phyloP scores from a whole-genome alignment of 495 filamentous ascomycete species.

The Penicillium pancosmium region DNA sequence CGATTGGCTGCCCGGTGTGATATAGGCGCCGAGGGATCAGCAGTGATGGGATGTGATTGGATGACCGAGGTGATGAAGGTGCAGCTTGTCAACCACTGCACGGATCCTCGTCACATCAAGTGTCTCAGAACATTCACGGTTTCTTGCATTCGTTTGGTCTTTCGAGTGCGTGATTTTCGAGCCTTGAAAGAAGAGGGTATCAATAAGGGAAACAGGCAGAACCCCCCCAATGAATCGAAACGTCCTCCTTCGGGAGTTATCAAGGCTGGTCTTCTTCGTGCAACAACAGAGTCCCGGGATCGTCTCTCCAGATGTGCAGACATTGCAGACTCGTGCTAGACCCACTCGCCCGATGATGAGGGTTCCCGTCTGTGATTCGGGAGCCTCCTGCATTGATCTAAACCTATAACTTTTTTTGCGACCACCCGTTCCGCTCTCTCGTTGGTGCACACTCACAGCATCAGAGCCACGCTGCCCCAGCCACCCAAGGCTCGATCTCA shows the following conservation, averaged over 20 bases:
- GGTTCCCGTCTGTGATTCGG: slow-evolving; percentile 33
- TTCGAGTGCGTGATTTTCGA: not conserved
- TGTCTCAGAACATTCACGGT: slow-evolving; percentile 21
- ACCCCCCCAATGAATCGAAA: not conserved
- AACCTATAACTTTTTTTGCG: slow-evolving; percentile 20
- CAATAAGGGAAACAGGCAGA: no score
- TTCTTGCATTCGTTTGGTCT: not conserved
- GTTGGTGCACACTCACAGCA: slow-evolving; percentile 36
- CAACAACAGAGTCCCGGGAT: slow-evolving; percentile 1
- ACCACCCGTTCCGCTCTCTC: slow-evolving; percentile 34
- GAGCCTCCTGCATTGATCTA: slow-evolving; percentile 31
- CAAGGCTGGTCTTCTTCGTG: not conserved
- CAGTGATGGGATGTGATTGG: slow-evolving; percentile 29
- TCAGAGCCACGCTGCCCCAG: slow-evolving; percentile 30
- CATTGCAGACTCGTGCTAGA: slow-evolving; percentile 8
- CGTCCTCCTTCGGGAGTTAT: not conserved
- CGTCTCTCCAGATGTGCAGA: slow-evolving; percentile 11
- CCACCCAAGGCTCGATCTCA: slow-evolving; percentile 37
- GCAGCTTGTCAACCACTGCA: slow-evolving; percentile 31
- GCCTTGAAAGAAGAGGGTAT: not conserved
- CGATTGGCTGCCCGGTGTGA: slow-evolving; percentile 22
- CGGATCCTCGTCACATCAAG: slow-evolving; percentile 32
- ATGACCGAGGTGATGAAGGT: slow-evolving; percentile 28
- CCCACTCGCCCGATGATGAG: slow-evolving; percentile 22
- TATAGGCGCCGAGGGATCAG: slow-evolving; percentile 32